These are phyloP conservation scores for Parsonsia alboflavescens DNA, from an alignment of 257 asterid species.

Conservation along the genomic window DNA sequence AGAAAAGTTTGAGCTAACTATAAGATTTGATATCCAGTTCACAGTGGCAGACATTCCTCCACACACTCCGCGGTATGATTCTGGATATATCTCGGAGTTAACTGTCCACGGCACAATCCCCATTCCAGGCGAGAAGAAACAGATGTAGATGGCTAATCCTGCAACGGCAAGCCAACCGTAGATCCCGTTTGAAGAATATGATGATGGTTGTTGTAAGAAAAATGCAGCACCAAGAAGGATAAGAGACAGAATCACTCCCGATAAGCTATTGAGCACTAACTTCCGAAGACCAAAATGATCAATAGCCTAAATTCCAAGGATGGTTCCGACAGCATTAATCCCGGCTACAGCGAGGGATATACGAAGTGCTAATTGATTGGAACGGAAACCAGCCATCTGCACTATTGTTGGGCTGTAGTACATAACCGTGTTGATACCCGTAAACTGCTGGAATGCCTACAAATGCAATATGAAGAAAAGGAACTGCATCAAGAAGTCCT, in stretches of 20 bases:
- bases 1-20: conserved; percentile 83
- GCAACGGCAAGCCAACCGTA: conserved; percentile 77
- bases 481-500: background rate
- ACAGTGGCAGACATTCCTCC: conserved; percentile 98
- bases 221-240: conserved; percentile 59
- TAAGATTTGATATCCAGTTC: conserved; percentile 85
- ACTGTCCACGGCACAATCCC: conserved; percentile 96
- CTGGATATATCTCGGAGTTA: conserved; percentile 86
- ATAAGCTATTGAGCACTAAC: conserved; percentile 67
- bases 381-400: conserved; percentile 90
- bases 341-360: conserved; percentile 67
- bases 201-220: conserved; percentile 37
- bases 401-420: conserved; percentile 91
- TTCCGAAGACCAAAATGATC: conserved; percentile 75
- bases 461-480: conserved; percentile 6
- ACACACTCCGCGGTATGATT: conserved; percentile 77
- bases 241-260: conserved; percentile 68
- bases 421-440: conserved; percentile 93
- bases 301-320: conserved; percentile 74
- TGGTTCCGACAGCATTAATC: conserved; percentile 72
- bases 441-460: conserved; percentile 95
- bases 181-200: conserved; percentile 25
- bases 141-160: conserved; percentile 71
- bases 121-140: conserved; percentile 93
- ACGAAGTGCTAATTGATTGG: conserved; percentile 80